A percentile compares a stretch with the other conserved stretches of the same genome.
Evolutionary conservation across 2,329 filamentous ascomycete species (phyloP).

Genomic region (Penicillium rolfsii): DNA sequence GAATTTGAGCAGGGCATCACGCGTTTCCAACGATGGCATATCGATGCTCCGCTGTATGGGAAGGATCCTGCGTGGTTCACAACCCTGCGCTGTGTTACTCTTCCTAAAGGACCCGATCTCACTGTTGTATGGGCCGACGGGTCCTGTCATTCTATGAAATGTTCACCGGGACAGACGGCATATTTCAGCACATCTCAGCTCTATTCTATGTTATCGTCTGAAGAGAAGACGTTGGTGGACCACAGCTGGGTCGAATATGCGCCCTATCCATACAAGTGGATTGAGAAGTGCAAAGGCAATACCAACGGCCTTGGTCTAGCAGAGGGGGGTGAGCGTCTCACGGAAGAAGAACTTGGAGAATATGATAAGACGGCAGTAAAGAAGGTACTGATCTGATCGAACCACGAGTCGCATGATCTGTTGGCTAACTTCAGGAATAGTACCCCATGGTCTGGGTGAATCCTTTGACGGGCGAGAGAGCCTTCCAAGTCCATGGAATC

Average conservation of each 20-base stretch:
- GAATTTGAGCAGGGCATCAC: slow-evolving; percentile 44
- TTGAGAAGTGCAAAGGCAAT: background rate
- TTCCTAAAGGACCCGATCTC: slow-evolving; percentile 37
- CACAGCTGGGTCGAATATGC: background rate
- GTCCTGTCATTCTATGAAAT: background rate
- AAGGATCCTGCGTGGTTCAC: slow-evolving; percentile 50
- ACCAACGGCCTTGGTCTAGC: background rate
- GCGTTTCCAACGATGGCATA: slow-evolving; percentile 55
- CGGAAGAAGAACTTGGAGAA: background rate
- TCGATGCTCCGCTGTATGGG: slow-evolving; percentile 52
- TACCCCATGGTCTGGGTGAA: background rate
- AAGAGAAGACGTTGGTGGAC: background rate
- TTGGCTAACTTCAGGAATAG: background rate
- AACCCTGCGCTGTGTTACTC: slow-evolving; percentile 46
- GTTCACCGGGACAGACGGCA: background rate
- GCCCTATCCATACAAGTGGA: background rate
- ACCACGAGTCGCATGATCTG: background rate
- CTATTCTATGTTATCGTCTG: background rate
- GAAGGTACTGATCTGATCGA: background rate
- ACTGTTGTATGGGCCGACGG: background rate
- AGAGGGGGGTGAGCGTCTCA: background rate
- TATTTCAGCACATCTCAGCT: background rate
- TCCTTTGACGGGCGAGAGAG: background rate
- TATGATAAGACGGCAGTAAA: background rate
- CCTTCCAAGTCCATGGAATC: background rate